A percentile compares a stretch with the other conserved stretches of the same genome.
These are phyloP conservation scores for Stephanodiscus triporus DNA, from an alignment of 108 stramenopile species.

Conservation along the genomic window DNA sequence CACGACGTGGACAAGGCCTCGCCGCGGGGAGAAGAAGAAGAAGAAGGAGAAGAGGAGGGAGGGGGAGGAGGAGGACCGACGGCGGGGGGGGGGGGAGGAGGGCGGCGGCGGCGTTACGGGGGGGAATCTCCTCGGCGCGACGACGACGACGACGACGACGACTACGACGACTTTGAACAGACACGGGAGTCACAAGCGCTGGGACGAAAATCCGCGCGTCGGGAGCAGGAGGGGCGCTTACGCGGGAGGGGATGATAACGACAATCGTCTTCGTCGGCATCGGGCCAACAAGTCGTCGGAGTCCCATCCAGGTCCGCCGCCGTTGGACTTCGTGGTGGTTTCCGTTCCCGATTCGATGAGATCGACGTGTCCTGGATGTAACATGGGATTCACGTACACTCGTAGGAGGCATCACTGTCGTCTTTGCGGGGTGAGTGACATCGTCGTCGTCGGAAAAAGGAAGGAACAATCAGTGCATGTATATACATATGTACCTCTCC, in stretches of 20 bases:
- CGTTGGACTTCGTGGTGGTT: conserved; percentile 62
- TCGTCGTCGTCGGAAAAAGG: background rate
- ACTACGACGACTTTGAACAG: no score
- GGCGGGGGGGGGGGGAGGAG: no score
- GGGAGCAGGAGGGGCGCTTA: background rate
- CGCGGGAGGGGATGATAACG: background rate
- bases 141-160: background rate
- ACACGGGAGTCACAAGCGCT: conserved; percentile 16
- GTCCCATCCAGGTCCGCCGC: conserved; percentile 51
- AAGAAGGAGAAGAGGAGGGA: background rate
- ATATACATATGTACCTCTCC: no score
- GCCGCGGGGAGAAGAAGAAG: background rate
- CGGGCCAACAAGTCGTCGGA: conserved; percentile 5
- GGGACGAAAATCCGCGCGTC: conserved; percentile 18
- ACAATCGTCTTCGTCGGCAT: background rate
- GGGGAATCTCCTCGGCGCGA: background rate
- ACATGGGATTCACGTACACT: conserved; percentile 52
- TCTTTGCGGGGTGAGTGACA: conserved; percentile 67
- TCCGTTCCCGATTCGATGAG: conserved; percentile 72
- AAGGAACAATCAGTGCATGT: no score
- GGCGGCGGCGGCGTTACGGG: background rate
- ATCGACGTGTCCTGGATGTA: conserved; percentile 60
- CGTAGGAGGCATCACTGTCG: conserved; percentile 94
- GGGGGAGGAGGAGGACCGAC: background rate
- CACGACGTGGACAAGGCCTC: conserved; percentile 67